phyloP scores from a whole-genome alignment of 2,329 filamentous ascomycete genomes.

The Grosmannia clavigera region DNA sequence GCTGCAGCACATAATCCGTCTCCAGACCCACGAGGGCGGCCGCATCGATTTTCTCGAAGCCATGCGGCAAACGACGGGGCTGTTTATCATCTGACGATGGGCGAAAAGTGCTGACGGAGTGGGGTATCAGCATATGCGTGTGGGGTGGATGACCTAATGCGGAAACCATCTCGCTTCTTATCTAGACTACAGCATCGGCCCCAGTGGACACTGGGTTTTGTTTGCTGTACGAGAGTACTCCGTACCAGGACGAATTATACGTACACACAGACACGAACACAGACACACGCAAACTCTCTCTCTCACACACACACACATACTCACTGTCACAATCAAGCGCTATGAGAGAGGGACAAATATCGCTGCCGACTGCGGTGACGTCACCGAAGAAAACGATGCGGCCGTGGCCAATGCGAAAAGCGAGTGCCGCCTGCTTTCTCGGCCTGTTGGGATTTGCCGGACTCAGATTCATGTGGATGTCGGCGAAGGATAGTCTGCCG shows the following conservation, averaged over 20 bases:
- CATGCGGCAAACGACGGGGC: constrained; percentile 3
- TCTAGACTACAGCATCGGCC: neutral
- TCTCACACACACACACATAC: neutral
- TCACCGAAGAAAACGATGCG: neutral
- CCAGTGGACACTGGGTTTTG: too few relatives aligned
- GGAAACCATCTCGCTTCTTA: neutral
- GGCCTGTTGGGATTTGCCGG: neutral
- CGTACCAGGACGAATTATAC: neutral
- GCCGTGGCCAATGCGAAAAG: neutral
- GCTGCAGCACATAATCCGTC: neutral
- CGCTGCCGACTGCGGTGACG: neutral
- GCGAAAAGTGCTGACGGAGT: neutral
- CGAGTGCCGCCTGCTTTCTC: neutral
- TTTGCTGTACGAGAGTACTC: too few relatives aligned
- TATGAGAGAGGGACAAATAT: neutral
- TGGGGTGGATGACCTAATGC: neutral
- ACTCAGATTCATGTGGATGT: neutral
- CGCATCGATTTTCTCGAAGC: constrained; percentile 1
- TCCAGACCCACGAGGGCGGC: neutral
- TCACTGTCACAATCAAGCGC: neutral
- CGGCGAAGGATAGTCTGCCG: neutral
- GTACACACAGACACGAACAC: neutral
- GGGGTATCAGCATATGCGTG: neutral
- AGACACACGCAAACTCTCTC: neutral
- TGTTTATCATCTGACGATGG: constrained; percentile 3